Conservation (phyloP, 495 filamentous ascomycete genomes). For the Aspergillus ellipticus region DNA sequence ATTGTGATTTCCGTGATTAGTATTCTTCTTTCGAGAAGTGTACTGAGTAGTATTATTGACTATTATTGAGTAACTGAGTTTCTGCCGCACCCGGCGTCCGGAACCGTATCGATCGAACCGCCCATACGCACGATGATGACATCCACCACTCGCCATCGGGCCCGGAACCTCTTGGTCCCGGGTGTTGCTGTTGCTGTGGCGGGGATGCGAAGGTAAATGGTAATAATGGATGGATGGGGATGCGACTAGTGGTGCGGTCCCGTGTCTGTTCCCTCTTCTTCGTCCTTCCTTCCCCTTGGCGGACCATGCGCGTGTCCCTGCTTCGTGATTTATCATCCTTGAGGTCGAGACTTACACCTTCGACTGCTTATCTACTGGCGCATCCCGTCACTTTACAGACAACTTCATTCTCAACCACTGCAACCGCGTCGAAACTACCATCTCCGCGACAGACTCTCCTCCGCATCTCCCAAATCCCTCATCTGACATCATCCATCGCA, state of each 20-base stretch:
- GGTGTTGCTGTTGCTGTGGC: background rate
- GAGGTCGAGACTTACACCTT: background rate
- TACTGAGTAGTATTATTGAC: background rate
- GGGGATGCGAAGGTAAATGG: too few relatives aligned
- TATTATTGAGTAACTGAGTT: too few relatives aligned
- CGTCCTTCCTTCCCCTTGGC: background rate
- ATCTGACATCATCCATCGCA: constrained; percentile 16
- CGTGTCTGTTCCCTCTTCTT: background rate
- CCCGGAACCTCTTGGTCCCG: background rate
- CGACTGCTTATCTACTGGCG: background rate
- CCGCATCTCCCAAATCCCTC: background rate
- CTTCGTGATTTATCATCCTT: background rate
- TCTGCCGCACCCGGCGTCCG: background rate
- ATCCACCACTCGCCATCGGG: background rate
- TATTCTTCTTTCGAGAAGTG: too few relatives aligned
- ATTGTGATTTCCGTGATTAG: too few relatives aligned
- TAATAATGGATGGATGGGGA: background rate
- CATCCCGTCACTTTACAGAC: background rate
- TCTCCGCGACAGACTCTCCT: background rate
- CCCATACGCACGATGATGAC: background rate
- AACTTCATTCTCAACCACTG: background rate
- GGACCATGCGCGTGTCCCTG: background rate
- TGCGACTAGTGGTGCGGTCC: background rate
- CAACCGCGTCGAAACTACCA: background rate
- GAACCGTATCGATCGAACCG: background rate